Conservation (phyloP, 495 filamentous ascomycete genomes). For the Tuber brumale region DNA sequence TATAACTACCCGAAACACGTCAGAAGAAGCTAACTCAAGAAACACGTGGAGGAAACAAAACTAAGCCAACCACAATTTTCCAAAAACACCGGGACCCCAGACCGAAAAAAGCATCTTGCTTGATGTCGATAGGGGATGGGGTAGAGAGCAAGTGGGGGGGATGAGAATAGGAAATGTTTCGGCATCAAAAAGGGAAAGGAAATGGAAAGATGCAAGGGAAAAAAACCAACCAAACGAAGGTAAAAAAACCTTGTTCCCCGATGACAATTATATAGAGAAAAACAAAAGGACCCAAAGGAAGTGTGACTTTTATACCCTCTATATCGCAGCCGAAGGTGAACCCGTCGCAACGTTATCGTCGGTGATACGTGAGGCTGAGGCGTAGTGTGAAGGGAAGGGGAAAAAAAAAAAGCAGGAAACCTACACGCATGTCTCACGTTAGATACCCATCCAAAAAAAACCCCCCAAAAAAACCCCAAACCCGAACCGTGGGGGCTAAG, state of each 20-base stretch:
- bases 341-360: slow-evolving; percentile 17
- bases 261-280: background rate
- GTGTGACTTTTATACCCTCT: slow-evolving; percentile 21
- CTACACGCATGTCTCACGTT: slow-evolving; percentile 35
- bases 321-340: slow-evolving; percentile 21
- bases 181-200: slow-evolving; percentile 14
- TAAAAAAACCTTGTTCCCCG: background rate
- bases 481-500: slow-evolving; percentile 12
- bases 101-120: background rate
- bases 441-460: slow-evolving; percentile 20
- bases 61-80: slow-evolving; percentile 32
- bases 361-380: slow-evolving; percentile 24
- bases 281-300: background rate
- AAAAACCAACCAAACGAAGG: slow-evolving; percentile 11
- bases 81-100: background rate
- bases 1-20: slow-evolving; percentile 37
- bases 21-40: slow-evolving; percentile 37
- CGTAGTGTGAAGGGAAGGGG: slow-evolving; percentile 11
- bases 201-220: slow-evolving; percentile 6
- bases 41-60: slow-evolving; percentile 36
- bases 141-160: slow-evolving; percentile 25
- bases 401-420: slow-evolving; percentile 10
- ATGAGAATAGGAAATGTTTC: slow-evolving; percentile 22
- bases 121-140: background rate
- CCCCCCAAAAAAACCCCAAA: slow-evolving; percentile 13